These are phyloP conservation scores for Ceratonia siliqua DNA, from an alignment of 306 rosid genomes.

Conservation along the genomic window DNA sequence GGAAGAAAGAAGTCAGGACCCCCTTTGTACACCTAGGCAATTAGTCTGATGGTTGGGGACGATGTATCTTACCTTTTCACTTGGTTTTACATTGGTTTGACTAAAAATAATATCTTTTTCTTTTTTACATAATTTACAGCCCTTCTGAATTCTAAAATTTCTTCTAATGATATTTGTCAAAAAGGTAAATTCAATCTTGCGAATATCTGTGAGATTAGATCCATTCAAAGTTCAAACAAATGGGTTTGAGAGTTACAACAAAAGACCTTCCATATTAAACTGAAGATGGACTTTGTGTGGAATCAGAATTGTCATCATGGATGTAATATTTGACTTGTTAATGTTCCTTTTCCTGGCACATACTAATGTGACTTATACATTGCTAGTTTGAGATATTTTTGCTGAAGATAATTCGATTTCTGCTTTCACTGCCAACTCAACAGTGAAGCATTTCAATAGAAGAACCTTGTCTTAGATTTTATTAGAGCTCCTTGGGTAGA, in stretches of 20 bases:
- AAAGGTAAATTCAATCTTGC: background rate
- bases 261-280: background rate
- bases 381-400: constrained; percentile 80
- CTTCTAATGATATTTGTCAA: background rate
- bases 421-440: constrained; percentile 91
- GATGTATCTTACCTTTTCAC: background rate
- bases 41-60: too few relatives aligned
- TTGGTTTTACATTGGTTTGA: background rate
- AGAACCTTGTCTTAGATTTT: constrained; percentile 65
- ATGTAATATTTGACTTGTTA: constrained; percentile 22
- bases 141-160: constrained; percentile 24
- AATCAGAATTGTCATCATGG: constrained; percentile 14
- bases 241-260: background rate
- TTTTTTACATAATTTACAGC: background rate
- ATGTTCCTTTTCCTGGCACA: background rate
- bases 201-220: background rate
- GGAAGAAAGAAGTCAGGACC: background rate
- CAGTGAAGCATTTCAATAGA: constrained; percentile 86
- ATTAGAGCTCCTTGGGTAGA: too few relatives aligned
- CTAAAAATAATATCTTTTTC: background rate
- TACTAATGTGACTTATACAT: constrained; percentile 16
- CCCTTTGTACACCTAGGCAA: background rate
- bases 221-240: constrained; percentile 9
- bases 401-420: constrained; percentile 80
- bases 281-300: constrained; percentile 6